These are phyloP conservation scores for Pyrenophora graminea DNA, from an alignment of 2,329 filamentous ascomycete species.

Conservation along the genomic window DNA sequence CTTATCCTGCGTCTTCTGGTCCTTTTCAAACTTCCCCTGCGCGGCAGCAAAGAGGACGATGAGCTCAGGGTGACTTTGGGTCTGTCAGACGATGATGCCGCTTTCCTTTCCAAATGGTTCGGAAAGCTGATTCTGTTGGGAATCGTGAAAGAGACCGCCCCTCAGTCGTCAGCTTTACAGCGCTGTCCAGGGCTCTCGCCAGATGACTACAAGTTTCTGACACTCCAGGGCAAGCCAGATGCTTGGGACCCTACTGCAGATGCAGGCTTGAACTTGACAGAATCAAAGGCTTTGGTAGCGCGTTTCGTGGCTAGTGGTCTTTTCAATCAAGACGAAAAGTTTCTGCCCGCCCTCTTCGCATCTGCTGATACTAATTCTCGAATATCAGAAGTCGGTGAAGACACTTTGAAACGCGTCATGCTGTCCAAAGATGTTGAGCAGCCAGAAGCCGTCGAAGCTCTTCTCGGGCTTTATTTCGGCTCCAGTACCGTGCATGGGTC, in stretches of 20 bases:
- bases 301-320: constrained; percentile 81
- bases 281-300: constrained; percentile 71
- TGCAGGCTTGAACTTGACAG: constrained; percentile 67
- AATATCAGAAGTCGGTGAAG: constrained; percentile 83
- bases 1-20: constrained; percentile 77
- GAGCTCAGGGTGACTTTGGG: constrained; percentile 68
- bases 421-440: constrained; percentile 74
- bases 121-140: constrained; percentile 74
- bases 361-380: constrained; percentile 80
- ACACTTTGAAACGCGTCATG: constrained; percentile 78
- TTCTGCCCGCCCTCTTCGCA: constrained; percentile 81
- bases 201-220: constrained; percentile 71
- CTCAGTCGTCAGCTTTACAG: constrained; percentile 45
- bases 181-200: constrained; percentile 65
- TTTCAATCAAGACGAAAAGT: constrained; percentile 81
- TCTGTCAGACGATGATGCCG: constrained; percentile 71
- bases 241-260: constrained; percentile 66
- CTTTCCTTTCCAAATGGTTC: constrained; percentile 74
- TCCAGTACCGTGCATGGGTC: constrained; percentile 47
- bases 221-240: constrained; percentile 67
- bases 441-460: constrained; percentile 60
- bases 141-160: constrained; percentile 40
- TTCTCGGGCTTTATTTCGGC: constrained; percentile 75
- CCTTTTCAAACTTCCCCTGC: constrained; percentile 70
- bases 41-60: constrained; percentile 78